Evolutionary conservation across 1,139 yeast species (phyloP), one percentile per base, ranked within the genome.

Genomic region (Pichia cactophila): DNA sequence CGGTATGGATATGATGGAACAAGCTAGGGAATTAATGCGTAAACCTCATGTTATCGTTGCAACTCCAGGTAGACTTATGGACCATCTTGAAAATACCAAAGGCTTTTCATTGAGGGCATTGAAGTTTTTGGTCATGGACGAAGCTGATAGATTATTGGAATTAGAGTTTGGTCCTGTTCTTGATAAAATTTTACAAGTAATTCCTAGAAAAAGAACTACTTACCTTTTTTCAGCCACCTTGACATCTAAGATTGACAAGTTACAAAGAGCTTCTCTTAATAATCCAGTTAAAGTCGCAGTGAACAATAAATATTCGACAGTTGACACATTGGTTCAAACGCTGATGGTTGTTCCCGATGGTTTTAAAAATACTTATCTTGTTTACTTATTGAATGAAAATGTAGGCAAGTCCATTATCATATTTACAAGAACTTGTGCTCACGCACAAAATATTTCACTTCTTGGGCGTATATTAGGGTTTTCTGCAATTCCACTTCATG

Each of bases 1-100:
- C 58, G 99, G 99, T 56, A 92, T 92, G 94, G 96, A 88, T 62
- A 86, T 87, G 87, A 88, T 92, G 94, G 95, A 89, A 61, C 99
- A 92, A 68, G 94, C 97, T 0, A 75, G 95, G 56, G 96, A 94
- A 57, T 74, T 92, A 58, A 85, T 88, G 83, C 77, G 95, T 57
- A 89, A 88, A 63, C 98, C 98, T 2, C 98, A 92, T 62, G 77
- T 92, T 44, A 77, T 92, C 49, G 96, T 92, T 51, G 97, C 97
- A 26, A 92, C 99, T 0, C 97, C 97, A 0, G 98, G 98, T 57
- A 78, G 99, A 65, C 74, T 92, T 51, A 80, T 90, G 81, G 98
- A 92, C 67, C 98, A 92, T 71, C 73, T 92, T 62, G 97, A 92
- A 64, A 84, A 88, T 61, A 92, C 97, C 11, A 88, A 88, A 65